Conservation (phyloP, 345 rosid genomes). For the Melaleuca quinquenervia region DNA sequence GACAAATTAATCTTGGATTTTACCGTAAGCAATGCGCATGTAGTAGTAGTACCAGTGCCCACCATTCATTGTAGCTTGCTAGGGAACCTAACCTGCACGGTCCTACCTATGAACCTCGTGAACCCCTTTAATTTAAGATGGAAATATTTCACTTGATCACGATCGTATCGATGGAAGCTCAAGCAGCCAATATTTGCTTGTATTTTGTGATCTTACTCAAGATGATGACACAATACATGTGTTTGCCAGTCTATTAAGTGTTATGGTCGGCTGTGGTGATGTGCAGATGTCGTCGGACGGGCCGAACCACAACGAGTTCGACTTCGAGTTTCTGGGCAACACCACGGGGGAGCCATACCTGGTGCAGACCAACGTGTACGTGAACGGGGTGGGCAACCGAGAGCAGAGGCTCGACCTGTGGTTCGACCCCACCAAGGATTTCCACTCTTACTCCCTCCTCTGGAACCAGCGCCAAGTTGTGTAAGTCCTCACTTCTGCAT, state of each 20-base stretch:
- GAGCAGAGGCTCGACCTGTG: constrained; percentile 88
- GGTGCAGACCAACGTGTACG: constrained; percentile 81
- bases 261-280: not conserved
- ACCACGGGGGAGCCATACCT: constrained; percentile 84
- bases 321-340: constrained; percentile 94
- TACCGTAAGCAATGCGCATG: not conserved
- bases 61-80: not conserved
- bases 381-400: constrained; percentile 91
- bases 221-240: not conserved
- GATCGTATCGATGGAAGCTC: too few species aligned
- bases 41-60: not conserved
- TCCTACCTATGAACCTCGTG: constrained; percentile 1
- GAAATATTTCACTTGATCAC: not conserved
- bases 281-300: constrained; percentile 99
- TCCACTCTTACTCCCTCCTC: constrained; percentile 70
- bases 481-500: constrained; percentile 24
- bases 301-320: constrained; percentile 83
- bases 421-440: constrained; percentile 94
- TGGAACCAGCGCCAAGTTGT: constrained; percentile 86
- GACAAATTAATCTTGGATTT: not conserved
- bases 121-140: not conserved
- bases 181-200: not conserved
- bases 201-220: not conserved
- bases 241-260: not conserved
- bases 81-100: not conserved